Conservation (phyloP, 1,284 basidiomycete genomes). For the Pascua sp. region DNA sequence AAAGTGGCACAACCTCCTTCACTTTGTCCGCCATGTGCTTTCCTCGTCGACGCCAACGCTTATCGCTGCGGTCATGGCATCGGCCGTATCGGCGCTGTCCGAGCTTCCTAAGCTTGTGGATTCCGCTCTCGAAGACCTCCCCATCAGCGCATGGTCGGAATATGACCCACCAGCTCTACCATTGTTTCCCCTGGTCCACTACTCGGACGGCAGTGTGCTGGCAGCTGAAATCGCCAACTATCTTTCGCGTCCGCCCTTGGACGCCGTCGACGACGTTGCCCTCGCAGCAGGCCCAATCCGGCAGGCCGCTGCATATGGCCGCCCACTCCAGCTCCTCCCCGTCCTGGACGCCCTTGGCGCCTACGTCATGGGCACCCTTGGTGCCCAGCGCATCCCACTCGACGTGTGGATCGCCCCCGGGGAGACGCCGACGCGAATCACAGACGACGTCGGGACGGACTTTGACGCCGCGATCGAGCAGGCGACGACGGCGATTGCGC, state of each 20-base stretch:
- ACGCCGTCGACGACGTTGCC: conserved; percentile 2
- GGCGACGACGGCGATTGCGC: background rate
- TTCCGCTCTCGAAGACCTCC: conserved; percentile 4
- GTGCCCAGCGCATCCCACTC: conserved; percentile 5
- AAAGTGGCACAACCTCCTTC: conserved; percentile 17
- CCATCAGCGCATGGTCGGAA: conserved; percentile 4
- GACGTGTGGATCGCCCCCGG: conserved; percentile 12
- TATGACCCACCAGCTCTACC: conserved; percentile 14
- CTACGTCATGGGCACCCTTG: conserved; percentile 16
- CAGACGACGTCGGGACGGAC: background rate
- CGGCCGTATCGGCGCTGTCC: background rate
- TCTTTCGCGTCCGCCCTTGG: conserved; percentile 9
- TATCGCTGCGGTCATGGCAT: background rate
- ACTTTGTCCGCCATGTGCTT: conserved; percentile 13
- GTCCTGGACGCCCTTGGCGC: conserved; percentile 23
- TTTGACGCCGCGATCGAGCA: conserved; percentile 1
- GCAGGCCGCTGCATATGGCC: conserved; percentile 14
- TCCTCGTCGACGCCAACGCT: background rate
- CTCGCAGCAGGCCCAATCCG: conserved; percentile 20
- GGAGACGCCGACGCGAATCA: background rate
- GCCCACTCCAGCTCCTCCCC: conserved; percentile 21
- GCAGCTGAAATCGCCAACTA: conserved; percentile 3
- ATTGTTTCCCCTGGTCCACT: background rate
- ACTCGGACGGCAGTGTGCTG: background rate
- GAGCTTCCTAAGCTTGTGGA: background rate